Conservation (phyloP, 345 rosid genomes). For the Euphorbia lathyris region DNA sequence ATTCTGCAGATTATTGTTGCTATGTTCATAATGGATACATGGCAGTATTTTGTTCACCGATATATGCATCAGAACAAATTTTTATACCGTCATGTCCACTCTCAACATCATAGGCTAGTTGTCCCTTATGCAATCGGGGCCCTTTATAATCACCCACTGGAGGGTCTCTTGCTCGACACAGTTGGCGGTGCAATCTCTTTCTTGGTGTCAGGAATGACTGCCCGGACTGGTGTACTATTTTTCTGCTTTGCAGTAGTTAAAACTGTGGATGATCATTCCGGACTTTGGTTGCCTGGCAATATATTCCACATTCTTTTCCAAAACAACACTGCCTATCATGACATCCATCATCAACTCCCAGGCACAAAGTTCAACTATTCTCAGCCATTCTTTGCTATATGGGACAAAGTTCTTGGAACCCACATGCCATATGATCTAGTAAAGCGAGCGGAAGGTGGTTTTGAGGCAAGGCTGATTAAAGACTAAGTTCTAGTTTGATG, state of each 20-base stretch:
- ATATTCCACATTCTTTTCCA: conserved; percentile 55
- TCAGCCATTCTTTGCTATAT: conserved; percentile 73
- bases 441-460: conserved; percentile 62
- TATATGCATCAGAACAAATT: conserved; percentile 73
- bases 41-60: conserved; percentile 69
- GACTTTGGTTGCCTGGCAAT: conserved; percentile 69
- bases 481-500: conserved; percentile 27
- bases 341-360: conserved; percentile 68
- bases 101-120: conserved; percentile 67
- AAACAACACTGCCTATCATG: conserved; percentile 69
- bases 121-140: conserved; percentile 73
- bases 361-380: conserved; percentile 71
- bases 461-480: conserved; percentile 58
- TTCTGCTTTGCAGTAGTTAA: conserved; percentile 64
- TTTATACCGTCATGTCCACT: conserved; percentile 63
- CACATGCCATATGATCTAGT: conserved; percentile 55
- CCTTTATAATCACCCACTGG: conserved; percentile 64
- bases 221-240: conserved; percentile 57
- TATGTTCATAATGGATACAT: conserved; percentile 67
- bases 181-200: conserved; percentile 66
- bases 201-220: conserved; percentile 71
- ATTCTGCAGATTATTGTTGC: conserved; percentile 47
- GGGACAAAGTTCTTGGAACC: conserved; percentile 73
- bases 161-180: conserved; percentile 68
- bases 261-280: conserved; percentile 72